Conservation (phyloP, 1,139 yeast genomes). For the Arxiozyma telluris region DNA sequence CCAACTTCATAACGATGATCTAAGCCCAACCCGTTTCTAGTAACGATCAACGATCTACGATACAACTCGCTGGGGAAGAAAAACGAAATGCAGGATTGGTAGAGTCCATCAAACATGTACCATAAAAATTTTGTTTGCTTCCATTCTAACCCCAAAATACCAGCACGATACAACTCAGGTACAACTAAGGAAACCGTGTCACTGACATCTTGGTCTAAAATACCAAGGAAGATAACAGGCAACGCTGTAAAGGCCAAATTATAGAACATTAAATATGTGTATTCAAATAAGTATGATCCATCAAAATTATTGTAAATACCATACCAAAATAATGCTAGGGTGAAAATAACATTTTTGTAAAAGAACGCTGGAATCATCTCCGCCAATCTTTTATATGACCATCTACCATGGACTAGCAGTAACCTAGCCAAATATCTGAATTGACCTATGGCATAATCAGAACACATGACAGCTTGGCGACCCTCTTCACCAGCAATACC, state of each 20-base stretch:
- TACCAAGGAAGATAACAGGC: conserved; percentile 85
- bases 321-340: conserved; percentile 86
- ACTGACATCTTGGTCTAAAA: conserved; percentile 87
- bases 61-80: conserved; percentile 77
- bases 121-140: conserved; percentile 67
- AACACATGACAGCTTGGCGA: conserved; percentile 94
- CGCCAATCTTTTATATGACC: conserved; percentile 86
- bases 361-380: conserved; percentile 94
- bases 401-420: conserved; percentile 85
- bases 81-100: conserved; percentile 77
- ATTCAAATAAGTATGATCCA: conserved; percentile 86
- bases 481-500: conserved; percentile 99
- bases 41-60: conserved; percentile 47
- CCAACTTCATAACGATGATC: conserved; percentile 89
- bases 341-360: conserved; percentile 83
- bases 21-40: conserved; percentile 52
- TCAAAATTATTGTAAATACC: conserved; percentile 80
- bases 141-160: conserved; percentile 80
- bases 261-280: conserved; percentile 84
- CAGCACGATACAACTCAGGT: conserved; percentile 84
- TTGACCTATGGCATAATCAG: conserved; percentile 95
- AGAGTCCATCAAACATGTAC: conserved; percentile 80
- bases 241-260: conserved; percentile 91
- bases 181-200: conserved; percentile 73
- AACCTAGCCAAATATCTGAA: conserved; percentile 75